These are phyloP conservation scores for Sphaerosporella brunnea DNA, from an alignment of 495 filamentous ascomycete genomes.

Conservation along the genomic window DNA sequence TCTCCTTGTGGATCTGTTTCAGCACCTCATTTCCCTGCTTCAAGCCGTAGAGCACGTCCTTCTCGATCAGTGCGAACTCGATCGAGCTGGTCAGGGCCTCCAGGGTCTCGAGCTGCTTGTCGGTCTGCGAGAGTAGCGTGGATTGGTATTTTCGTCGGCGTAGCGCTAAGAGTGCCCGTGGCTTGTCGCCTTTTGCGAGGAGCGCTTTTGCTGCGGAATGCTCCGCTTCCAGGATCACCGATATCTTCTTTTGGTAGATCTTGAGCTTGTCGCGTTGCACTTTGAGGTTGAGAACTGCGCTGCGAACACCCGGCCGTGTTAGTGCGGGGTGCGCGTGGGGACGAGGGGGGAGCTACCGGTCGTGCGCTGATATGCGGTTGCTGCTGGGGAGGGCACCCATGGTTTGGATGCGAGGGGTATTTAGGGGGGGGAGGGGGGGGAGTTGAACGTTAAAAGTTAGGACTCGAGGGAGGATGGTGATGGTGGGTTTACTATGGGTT, in stretches of 20 bases:
- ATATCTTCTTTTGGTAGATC: slow-evolving; percentile 80
- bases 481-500: too few relatives aligned
- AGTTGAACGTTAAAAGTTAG: too few relatives aligned
- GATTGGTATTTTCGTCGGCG: slow-evolving; percentile 96
- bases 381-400: slow-evolving; percentile 18
- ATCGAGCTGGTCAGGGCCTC: slow-evolving; percentile 64
- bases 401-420: background rate
- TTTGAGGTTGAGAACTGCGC: slow-evolving; percentile 92
- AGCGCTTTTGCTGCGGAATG: slow-evolving; percentile 67
- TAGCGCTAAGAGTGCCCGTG: slow-evolving; percentile 68
- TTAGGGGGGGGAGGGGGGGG: background rate
- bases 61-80: slow-evolving; percentile 89
- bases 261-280: slow-evolving; percentile 92
- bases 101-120: slow-evolving; percentile 71
- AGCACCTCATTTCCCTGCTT: slow-evolving; percentile 83
- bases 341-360: slow-evolving; percentile 11
- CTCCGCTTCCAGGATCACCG: slow-evolving; percentile 63
- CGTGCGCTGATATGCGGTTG: slow-evolving; percentile 21
- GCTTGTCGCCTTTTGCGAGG: slow-evolving; percentile 54
- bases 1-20: slow-evolving; percentile 79
- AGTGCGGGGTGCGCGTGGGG: slow-evolving; percentile 14
- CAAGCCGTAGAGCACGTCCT: slow-evolving; percentile 80
- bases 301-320: slow-evolving; percentile 24
- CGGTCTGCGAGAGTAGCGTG: slow-evolving; percentile 71
- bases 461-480: too few relatives aligned